Base-by-base conservation (phyloP, 2,329 filamentous ascomycete species). In the Curvularia lunata region DNA sequence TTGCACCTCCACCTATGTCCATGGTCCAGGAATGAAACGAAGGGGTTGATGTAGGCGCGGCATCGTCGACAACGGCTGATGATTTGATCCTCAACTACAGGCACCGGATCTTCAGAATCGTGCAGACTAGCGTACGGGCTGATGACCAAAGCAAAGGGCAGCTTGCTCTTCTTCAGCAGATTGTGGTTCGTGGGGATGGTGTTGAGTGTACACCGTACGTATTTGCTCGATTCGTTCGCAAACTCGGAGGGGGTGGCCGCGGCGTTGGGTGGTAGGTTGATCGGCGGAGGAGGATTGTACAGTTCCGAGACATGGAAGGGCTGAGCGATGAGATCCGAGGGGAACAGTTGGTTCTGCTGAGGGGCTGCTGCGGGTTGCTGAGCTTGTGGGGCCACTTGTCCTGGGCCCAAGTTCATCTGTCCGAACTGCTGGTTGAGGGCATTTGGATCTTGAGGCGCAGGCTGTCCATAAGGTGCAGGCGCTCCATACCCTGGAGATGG, bases 1-100 rank as follows among this genome's bases (percentile, higher is more conserved):
- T 99, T 99, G 82, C 95, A 99, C 73, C 94, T 89, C 95, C 95
- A 99, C 74, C 95, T 87, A 80, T 99, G 95, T 46, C 95, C 95
- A 74, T 98, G 92, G 71, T 99, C 95, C 60, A 99, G 82, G 81
- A 99, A 99, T 46, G 91, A 66, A 58, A 96, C 95, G 69, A 94
- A 99, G 12, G 95, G 93, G 77, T 98, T 98, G 83, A 98, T 67
- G 77, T 98, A 98, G 54, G 94, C 95, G 68, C 95, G 86, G 80
- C 95, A 99, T 79, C 95, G 89, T 77, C 95, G 87, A 83, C 95
- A 99, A 72, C 95, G 89, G 56, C 94, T 96, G 75, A 99, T 99
- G 64, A 98, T 91, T 79, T 98, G 95, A 76, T 99, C 95, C 73
- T 96, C 91, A 27, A 98, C 91, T 48, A 99, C 87, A 6, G 94